Percentiles rank a stretch among this genome's conserved stretches.
Evolutionary conservation across 139 green algal species (phyloP).

Genomic region (Coelastrella sp.): DNA sequence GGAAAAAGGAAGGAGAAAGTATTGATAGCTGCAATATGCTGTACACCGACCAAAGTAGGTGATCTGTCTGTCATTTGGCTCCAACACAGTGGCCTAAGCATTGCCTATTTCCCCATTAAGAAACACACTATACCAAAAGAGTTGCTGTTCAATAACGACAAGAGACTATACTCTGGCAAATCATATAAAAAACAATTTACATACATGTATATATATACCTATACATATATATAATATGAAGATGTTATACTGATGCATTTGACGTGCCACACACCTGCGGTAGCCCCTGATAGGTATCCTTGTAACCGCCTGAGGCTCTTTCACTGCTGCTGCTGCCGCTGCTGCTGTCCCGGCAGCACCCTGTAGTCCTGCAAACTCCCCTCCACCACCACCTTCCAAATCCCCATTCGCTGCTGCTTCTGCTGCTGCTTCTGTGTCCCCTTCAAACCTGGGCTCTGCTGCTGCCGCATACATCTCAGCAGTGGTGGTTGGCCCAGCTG

Average conservation of each 20-base stretch:
- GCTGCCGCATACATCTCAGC: conserved; percentile 28
- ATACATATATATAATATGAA: no score
- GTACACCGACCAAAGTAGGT: no score
- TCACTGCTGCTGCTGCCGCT: neutral
- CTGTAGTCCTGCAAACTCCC: neutral
- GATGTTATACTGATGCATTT: neutral
- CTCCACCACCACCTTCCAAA: neutral
- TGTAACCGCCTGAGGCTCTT: neutral
- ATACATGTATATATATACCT: no score
- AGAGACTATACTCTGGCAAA: no score
- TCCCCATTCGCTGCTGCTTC: neutral
- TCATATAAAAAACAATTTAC: no score
- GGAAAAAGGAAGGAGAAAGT: no score
- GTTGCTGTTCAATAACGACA: no score
- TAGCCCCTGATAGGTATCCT: conserved; percentile 53
- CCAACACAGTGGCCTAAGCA: no score
- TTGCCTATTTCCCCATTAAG: no score
- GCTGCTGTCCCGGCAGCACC: neutral
- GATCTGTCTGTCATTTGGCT: no score
- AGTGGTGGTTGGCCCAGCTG: neutral
- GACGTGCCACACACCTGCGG: conserved; percentile 8
- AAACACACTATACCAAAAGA: no score
- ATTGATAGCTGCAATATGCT: no score
- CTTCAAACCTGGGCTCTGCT: neutral
- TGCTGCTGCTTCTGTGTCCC: neutral